These are phyloP conservation scores for Pythium dissimile DNA, from an alignment of 352 stramenopile species.

Conservation along the genomic window DNA sequence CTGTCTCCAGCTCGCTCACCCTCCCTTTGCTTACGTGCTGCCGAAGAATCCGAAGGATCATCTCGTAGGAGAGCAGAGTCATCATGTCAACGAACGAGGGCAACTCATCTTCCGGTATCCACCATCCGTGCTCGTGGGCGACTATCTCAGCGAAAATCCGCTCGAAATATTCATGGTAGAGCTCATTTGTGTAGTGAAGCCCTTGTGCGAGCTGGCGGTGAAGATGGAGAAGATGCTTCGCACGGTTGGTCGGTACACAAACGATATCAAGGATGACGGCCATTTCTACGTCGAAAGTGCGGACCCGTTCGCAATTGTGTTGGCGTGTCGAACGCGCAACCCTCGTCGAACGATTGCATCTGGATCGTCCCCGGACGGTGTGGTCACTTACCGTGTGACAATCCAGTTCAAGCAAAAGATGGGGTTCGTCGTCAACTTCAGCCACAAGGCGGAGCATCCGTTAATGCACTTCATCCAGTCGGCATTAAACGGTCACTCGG, in stretches of 20 bases:
- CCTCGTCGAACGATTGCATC: conserved; percentile 64
- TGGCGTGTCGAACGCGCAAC: conserved; percentile 71
- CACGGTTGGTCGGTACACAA: conserved; percentile 66
- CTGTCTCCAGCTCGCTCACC: conserved; percentile 57
- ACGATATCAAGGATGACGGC: conserved; percentile 60
- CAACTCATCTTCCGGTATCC: conserved; percentile 85
- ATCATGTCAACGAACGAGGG: conserved; percentile 70
- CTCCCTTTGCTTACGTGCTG: conserved; percentile 70
- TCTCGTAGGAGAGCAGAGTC: conserved; percentile 54
- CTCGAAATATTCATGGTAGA: conserved; percentile 87
- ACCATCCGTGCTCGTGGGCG: conserved; percentile 54
- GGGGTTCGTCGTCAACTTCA: conserved; percentile 85
- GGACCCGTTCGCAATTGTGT: conserved; percentile 80
- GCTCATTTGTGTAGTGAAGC: conserved; percentile 82
- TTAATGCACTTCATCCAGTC: conserved; percentile 87
- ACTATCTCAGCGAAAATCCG: conserved; percentile 79
- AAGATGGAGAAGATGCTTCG: conserved; percentile 78
- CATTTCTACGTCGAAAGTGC: conserved; percentile 85
- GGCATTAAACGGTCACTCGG: conserved; percentile 73
- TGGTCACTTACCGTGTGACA: conserved; percentile 73
- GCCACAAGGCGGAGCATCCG: conserved; percentile 81
- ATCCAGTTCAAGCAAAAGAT: conserved; percentile 89
- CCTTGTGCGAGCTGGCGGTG: conserved; percentile 77
- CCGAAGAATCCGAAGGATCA: conserved; percentile 54
- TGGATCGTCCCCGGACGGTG: conserved; percentile 65